phyloP scores from a whole-genome alignment of 2,329 filamentous ascomycete genomes.

The Macrophomina tecta region DNA sequence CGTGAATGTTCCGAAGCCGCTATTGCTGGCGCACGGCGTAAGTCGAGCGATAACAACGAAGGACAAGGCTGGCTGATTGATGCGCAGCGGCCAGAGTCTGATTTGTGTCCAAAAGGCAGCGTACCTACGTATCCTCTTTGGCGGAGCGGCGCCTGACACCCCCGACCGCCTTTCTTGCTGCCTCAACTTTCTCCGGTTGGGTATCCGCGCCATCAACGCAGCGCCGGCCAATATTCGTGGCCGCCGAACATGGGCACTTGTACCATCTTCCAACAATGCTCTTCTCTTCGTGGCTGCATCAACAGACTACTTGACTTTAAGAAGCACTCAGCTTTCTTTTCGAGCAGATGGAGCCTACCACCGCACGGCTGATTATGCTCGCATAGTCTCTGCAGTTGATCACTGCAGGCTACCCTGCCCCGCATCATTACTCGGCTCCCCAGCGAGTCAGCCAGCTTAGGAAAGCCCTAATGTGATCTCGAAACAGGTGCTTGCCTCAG shows the following conservation, averaged over 20 bases:
- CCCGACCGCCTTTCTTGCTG: slow-evolving; percentile 22
- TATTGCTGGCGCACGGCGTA: background rate
- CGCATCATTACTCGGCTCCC: no score
- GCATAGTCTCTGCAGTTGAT: background rate
- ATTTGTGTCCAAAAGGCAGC: slow-evolving; percentile 20
- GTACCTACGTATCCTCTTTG: slow-evolving; percentile 20
- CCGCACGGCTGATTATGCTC: background rate
- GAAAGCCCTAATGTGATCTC: no score
- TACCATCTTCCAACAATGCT: background rate
- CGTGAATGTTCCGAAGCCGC: background rate
- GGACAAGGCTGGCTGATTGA: background rate
- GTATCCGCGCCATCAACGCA: slow-evolving; percentile 12
- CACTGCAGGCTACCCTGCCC: no score
- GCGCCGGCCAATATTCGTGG: background rate
- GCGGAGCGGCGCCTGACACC: slow-evolving; percentile 14
- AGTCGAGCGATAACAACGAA: background rate
- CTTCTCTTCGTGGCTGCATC: background rate
- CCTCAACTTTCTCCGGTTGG: slow-evolving; percentile 2
- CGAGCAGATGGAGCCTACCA: background rate
- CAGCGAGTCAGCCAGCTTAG: no score
- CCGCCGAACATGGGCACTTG: background rate
- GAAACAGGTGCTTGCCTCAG: no score
- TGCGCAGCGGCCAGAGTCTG: background rate
- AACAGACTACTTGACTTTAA: background rate
- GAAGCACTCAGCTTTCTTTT: background rate